Evolutionary conservation across 768 basidiomycete species (phyloP).

Genomic region (Mycena galopus): DNA sequence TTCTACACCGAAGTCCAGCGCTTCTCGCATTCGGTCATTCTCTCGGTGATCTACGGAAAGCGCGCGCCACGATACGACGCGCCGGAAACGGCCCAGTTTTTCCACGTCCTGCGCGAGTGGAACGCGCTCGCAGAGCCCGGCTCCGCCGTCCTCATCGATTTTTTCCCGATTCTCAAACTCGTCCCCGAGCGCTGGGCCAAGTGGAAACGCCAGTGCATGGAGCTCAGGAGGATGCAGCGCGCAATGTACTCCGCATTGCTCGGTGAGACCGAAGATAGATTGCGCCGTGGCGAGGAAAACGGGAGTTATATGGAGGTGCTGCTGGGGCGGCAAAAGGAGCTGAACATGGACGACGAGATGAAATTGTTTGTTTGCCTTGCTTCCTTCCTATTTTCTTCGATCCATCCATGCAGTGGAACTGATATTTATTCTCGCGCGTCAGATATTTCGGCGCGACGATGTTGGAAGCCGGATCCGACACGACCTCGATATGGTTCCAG

Average conservation of each 20-base stretch:
- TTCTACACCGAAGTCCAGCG: constrained; percentile 33
- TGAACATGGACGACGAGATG: constrained; percentile 6
- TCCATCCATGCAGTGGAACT: neutral
- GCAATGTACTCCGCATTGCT: constrained; percentile 44
- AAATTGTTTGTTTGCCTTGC: constrained; percentile 10
- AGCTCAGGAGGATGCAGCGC: constrained; percentile 42
- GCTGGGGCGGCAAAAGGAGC: constrained; percentile 28
- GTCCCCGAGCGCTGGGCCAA: constrained; percentile 37
- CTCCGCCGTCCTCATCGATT: constrained; percentile 31
- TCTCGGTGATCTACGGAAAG: constrained; percentile 35
- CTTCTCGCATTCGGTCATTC: constrained; percentile 30
- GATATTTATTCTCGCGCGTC: neutral
- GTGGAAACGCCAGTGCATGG: constrained; percentile 36
- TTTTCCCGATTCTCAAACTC: constrained; percentile 34
- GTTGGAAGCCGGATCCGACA: constrained; percentile 47
- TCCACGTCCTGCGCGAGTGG: constrained; percentile 5
- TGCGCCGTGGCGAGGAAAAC: constrained; percentile 41
- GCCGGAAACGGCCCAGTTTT: constrained; percentile 20
- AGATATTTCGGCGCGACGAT: constrained; percentile 48
- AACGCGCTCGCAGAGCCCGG: constrained; percentile 22
- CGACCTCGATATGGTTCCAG: constrained; percentile 42
- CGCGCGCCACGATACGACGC: constrained; percentile 30
- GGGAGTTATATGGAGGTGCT: constrained; percentile 50
- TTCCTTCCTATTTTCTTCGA: neutral
- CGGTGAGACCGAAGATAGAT: constrained; percentile 38